A percentile compares a stretch with the other conserved stretches of the same genome.
These are phyloP conservation scores for Eimeria falciformis DNA, from an alignment of 169 alveolate species.

Conservation along the genomic window DNA sequence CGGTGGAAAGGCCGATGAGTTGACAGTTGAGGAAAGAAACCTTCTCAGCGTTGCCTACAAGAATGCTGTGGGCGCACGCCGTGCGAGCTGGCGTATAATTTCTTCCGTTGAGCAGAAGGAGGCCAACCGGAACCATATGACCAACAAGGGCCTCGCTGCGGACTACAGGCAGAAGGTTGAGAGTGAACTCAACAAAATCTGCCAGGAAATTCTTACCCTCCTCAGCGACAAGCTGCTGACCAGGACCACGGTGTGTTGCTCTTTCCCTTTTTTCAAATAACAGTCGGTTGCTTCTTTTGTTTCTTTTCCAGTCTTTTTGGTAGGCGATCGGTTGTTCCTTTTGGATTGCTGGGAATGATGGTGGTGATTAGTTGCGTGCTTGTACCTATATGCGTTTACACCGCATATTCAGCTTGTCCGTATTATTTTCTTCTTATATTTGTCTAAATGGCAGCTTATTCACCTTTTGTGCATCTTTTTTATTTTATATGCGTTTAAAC, in stretches of 20 bases:
- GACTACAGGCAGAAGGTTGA: slow-evolving; percentile 96
- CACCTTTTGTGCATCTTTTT: too few species aligned
- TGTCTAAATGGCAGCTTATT: too few species aligned
- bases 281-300: too few species aligned
- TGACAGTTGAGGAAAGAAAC: slow-evolving; percentile 82
- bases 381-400: too few species aligned
- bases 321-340: too few species aligned
- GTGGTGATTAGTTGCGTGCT: too few species aligned
- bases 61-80: slow-evolving; percentile 98
- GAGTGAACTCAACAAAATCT: slow-evolving; percentile 94
- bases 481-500: too few species aligned
- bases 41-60: slow-evolving; percentile 98
- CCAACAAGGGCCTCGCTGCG: slow-evolving; percentile 93
- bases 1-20: slow-evolving; percentile 69
- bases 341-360: too few species aligned
- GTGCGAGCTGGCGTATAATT: slow-evolving; percentile 98
- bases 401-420: too few species aligned
- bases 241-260: slow-evolving; percentile 60
- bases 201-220: slow-evolving; percentile 94
- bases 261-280: not conserved
- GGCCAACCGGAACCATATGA: slow-evolving; percentile 94
- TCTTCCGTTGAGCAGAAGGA: slow-evolving; percentile 97
- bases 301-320: too few species aligned
- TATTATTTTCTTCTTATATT: too few species aligned
- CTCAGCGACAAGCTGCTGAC: slow-evolving; percentile 94